Evolutionary conservation across 345 rosid genomes (phyloP), one percentile per base, ranked within the genome.

Genomic region (Pistacia integerrima): DNA sequence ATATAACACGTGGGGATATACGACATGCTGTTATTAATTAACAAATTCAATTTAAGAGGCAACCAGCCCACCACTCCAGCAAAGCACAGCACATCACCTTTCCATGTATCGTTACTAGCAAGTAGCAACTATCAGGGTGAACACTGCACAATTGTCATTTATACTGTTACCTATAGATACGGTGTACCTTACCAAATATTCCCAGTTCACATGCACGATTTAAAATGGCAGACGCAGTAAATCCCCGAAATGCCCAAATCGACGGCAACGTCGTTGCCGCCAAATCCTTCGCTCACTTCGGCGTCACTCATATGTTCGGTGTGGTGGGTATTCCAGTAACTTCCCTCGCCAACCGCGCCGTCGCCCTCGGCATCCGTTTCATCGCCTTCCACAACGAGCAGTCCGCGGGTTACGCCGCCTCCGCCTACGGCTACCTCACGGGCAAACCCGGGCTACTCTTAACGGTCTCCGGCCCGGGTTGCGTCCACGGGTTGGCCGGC

Each of bases 241-340:
- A 60, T 67, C 35, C 74, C 71, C 59, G 30, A 35, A 59, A 76
- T 72, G 55, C 82, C 46, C 75, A 52, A 11, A 61, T 93, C 54
- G 97, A 96, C 70, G 99, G 99, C 72, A 92, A 91, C 79, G 35
- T 72, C 56, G 76, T 93, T 77, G 93, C 87, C 14, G 94, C 98
- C 1, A 89, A 85, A 74, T 84, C 93, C 59, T 84, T 96, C 3
- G 81, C 87, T 41, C 86, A 85, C 22, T 91, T 89, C 81, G 99
- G 99, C 60, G 91, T 88, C 25, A 87, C 92, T 57, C 93, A 92
- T 80, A 96, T 96, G 94, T 96, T 96, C 79, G 99, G 99, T 44
- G 95, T 96, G 69, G 97, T 96, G 1, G 99, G 99, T 5, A 93
- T 96, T 71, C 99, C 99, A 25, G 99, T 96, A 6, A 96, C 99